A percentile compares a stretch with the other conserved stretches of the same genome.
These are phyloP conservation scores for Aspergillus felis DNA, from an alignment of 2,329 filamentous ascomycete species.

Conservation along the genomic window DNA sequence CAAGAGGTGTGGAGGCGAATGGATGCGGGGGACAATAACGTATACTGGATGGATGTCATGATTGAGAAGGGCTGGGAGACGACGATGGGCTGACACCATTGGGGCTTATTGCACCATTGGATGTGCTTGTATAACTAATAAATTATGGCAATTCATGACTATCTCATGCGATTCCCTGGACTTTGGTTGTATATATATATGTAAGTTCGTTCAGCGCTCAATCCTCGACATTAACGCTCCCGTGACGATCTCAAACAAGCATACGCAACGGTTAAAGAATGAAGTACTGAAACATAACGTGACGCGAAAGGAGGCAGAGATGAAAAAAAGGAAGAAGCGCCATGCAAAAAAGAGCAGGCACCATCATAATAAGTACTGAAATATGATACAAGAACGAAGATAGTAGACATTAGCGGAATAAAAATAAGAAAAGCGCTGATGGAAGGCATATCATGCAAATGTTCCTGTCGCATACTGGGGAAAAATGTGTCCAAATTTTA, in stretches of 20 bases:
- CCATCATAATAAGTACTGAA: not conserved
- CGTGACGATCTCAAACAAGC: not conserved
- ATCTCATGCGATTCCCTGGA: not conserved
- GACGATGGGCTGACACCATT: constrained; percentile 43
- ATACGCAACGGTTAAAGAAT: constrained; percentile 6
- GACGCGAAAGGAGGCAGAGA: not conserved
- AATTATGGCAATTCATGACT: not conserved
- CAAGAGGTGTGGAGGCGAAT: constrained; percentile 52
- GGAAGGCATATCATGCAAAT: constrained; percentile 8
- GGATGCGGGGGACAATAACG: constrained; percentile 44
- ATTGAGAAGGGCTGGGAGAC: constrained; percentile 56
- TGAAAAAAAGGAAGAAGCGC: not conserved
- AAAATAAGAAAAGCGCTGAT: constrained; percentile 2
- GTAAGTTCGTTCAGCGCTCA: not conserved
- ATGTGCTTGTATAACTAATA: not conserved
- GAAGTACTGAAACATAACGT: constrained; percentile 1
- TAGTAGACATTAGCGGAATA: not conserved
- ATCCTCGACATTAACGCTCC: not conserved
- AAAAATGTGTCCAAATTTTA: not conserved
- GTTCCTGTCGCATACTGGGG: not conserved
- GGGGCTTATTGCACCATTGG: no score
- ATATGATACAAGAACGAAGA: constrained; percentile 4
- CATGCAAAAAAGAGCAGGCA: not conserved
- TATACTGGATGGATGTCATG: constrained; percentile 56
- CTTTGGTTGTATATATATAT: not conserved